Evolutionary conservation across 371 early-diverging fungal genomes (phyloP), one percentile per base, ranked within the genome.

Genomic region (Actinomucor elegans): DNA sequence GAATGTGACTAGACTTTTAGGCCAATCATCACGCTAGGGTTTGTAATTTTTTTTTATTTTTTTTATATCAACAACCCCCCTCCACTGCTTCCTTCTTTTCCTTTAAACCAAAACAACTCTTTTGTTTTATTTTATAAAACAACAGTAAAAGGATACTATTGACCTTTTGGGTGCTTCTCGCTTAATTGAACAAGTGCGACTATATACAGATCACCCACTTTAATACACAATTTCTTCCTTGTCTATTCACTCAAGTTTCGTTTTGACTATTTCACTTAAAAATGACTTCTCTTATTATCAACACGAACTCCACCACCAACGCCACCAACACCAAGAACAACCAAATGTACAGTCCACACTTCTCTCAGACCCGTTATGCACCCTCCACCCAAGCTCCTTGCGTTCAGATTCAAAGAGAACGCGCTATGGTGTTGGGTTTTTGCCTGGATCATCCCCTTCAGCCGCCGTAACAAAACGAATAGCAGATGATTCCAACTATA

Each of bases 371-470:
- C 26, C 26, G 17, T 29, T 28, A n/a, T 29, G 10, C 29, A 29
- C 44, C 50, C 26, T 9, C 23, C 11, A 42, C 42, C 24, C 42
- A 52, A 26, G 21, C 21, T 28, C 32, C 17, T 9, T 29, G 11
- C 40, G 36, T 18, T 44, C 57, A 42, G 20, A 36, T 27, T 33
- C 44, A 46, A n/a, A 38, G 28, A 26, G 14, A 29, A 31, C 29
- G n/a, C 11, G n/a, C 20, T 14, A 24, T 46, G 18, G 14, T 15
- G 60, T 54, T 36, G 60, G 60, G 35, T 59, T 59, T 59, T 59
- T 42, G 20, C 42, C 49, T 41, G 54, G 48, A 29, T 26, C 42
- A 28, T 21, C 23, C 20, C 42, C 54, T 59, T n/a, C 54, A 59
- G 31, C 60, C 60, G 44, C 60, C 60, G 23, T 59, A 54, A 54